These are phyloP conservation scores for Alloteropsis angusta DNA, from an alignment of 202 grass and related monocot species.

Conservation along the genomic window DNA sequence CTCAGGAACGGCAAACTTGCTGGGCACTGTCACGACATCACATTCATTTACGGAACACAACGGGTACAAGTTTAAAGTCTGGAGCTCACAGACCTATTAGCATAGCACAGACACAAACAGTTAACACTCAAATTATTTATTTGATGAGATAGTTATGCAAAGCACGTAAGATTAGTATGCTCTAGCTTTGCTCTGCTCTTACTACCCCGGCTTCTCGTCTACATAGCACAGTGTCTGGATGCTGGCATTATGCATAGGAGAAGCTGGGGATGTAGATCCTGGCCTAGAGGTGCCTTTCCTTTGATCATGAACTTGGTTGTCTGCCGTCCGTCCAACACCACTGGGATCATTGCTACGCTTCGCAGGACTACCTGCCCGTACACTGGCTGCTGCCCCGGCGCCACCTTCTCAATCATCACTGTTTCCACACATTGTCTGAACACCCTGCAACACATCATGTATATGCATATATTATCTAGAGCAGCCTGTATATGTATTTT, in stretches of 20 bases:
- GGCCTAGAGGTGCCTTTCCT: conserved; percentile 62
- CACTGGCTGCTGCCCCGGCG: conserved; percentile 38
- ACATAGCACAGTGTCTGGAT: neutral
- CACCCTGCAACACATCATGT: conserved; percentile 27
- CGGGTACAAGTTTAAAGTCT: neutral
- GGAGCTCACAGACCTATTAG: neutral
- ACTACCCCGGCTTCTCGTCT: neutral
- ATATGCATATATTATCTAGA: neutral
- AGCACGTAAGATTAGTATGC: neutral
- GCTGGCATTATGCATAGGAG: neutral
- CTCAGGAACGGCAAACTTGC: neutral
- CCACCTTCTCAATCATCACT: conserved; percentile 49
- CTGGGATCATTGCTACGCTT: conserved; percentile 34
- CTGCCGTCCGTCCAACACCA: conserved; percentile 36
- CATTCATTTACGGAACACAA: neutral
- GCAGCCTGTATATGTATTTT: neutral
- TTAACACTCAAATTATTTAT: neutral
- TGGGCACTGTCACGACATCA: neutral
- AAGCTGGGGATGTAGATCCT: conserved; percentile 46
- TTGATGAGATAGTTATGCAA: conserved; percentile 3
- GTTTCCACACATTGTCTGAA: conserved; percentile 50
- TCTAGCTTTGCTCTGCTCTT: neutral
- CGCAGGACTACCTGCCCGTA: conserved; percentile 51
- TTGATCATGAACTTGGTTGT: conserved; percentile 58
- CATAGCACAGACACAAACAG: neutral